Percentiles rank a stretch among this genome's conserved stretches.
phyloP scores from a whole-genome alignment of 441 rosid species.

The Pelargonium citronellum region DNA sequence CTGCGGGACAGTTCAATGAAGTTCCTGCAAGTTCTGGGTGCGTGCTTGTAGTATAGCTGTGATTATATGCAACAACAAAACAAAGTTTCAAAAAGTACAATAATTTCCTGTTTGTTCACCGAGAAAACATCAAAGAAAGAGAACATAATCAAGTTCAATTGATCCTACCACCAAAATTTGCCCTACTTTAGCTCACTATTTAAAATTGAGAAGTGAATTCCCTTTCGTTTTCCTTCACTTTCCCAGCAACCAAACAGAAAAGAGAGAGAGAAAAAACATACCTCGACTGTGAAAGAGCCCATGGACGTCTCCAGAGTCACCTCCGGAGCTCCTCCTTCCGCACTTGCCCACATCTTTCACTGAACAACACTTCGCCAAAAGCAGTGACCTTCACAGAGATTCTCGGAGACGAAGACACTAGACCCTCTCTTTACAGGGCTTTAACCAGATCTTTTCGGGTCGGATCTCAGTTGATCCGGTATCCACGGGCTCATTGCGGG shows the following conservation, averaged over 20 bases:
- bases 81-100: not conserved
- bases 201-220: not conserved
- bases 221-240: not conserved
- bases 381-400: slow-evolving; percentile 3
- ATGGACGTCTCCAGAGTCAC: slow-evolving; percentile 91
- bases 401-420: slow-evolving; percentile 23
- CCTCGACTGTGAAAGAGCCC: slow-evolving; percentile 93
- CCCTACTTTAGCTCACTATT: not conserved
- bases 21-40: slow-evolving; percentile 95
- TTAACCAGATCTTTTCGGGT: not conserved
- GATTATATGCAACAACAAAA: slow-evolving; percentile 9
- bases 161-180: not conserved
- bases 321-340: slow-evolving; percentile 84
- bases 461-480: not conserved
- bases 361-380: not conserved
- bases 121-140: not conserved
- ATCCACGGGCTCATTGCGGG: not conserved
- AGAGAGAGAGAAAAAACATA: slow-evolving; percentile 15
- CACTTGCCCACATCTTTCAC: slow-evolving; percentile 59
- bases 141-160: not conserved
- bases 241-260: not conserved
- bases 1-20: slow-evolving; percentile 77
- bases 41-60: slow-evolving; percentile 82
- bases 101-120: not conserved
- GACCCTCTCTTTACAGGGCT: not conserved